Evolutionary conservation across 371 early-diverging fungal species (phyloP), one percentile per base, ranked within the genome.

Genomic region (Rhizopus arrhizus): DNA sequence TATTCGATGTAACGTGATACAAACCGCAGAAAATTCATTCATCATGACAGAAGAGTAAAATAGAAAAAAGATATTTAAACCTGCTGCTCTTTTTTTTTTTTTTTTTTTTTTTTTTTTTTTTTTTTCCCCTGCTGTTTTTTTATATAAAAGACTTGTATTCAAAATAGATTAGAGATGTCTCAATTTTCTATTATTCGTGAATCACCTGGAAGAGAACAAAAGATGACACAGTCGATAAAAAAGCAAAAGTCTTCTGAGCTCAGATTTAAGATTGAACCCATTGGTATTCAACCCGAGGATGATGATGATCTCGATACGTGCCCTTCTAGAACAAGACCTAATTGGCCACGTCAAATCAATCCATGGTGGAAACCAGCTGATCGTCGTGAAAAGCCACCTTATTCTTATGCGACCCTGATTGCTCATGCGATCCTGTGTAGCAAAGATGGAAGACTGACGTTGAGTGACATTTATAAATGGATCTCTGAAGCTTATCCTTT

Each of bases 401-500:
- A 90, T 64, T 92, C 96, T 11, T 98, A 98, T 69, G 93, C 97
- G 15, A 88, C 89, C 12, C 75, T 98, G 4, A 97, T 98, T 47
- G 90, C 95, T 5, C 88, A 92, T 47, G 98, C 98, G 36, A 93
- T 98, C 63, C 72, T 89, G 43, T 80, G 83, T 53, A 87, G 85
- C 45, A 86, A 89, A 34, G 81, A 88, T 41, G 82, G 85, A 52
- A 84, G 88, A 58, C 74, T 96, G 75, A 94, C 96, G 33, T 80
- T 98, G 28, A 90, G 84, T 66, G 96, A 93, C 61, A 96, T 98
- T 65, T 98, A 98, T 75, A 81, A 84, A 34, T 97, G 92, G 92
- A 90, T 96, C 43, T 86, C 90, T 57, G 83, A 84, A 31, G 66
- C 82, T 40, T 94, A 89, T 68, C 89, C 94, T 2, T 91, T 87